These are phyloP conservation scores for Colletotrichum liriopes DNA, from an alignment of 2,329 filamentous ascomycete genomes.

Conservation along the genomic window DNA sequence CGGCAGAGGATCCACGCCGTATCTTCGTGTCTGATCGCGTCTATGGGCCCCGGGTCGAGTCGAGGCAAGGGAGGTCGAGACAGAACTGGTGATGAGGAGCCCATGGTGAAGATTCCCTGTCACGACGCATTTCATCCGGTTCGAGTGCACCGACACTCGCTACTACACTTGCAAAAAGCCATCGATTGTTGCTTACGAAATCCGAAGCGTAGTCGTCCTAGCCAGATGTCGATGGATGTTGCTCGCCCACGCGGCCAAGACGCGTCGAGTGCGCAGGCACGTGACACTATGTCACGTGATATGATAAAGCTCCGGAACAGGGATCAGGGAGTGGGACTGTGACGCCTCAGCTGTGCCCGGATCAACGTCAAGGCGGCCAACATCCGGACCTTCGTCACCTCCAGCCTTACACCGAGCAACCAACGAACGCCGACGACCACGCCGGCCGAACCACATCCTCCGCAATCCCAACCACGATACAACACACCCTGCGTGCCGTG, in stretches of 20 bases:
- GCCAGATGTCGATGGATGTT: not conserved
- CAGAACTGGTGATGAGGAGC: not conserved
- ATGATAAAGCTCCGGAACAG: conserved; percentile 6
- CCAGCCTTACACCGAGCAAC: conserved; percentile 25
- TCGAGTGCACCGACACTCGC: not conserved
- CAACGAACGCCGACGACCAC: conserved; percentile 18
- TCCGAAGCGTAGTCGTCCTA: too few species aligned
- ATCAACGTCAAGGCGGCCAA: conserved; percentile 42
- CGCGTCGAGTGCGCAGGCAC: not conserved
- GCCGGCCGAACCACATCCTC: not conserved
- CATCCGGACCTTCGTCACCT: conserved; percentile 18
- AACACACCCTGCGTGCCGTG: not conserved
- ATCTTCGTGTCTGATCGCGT: conserved; percentile 8
- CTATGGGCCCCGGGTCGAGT: not conserved
- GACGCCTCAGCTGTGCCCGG: conserved; percentile 41
- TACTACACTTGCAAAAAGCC: too few species aligned
- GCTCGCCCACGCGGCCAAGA: not conserved
- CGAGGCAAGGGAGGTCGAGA: conserved; percentile 6
- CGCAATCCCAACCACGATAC: not conserved
- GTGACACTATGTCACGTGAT: conserved; percentile 11
- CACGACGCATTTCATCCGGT: not conserved
- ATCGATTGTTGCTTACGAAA: not conserved
- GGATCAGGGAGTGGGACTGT: conserved; percentile 36
- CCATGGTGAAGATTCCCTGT: not conserved
- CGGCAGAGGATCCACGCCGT: conserved; percentile 11